Evolutionary conservation across 805 yeast genomes (phyloP).

Genomic region (Gaillardinia entomophila): DNA sequence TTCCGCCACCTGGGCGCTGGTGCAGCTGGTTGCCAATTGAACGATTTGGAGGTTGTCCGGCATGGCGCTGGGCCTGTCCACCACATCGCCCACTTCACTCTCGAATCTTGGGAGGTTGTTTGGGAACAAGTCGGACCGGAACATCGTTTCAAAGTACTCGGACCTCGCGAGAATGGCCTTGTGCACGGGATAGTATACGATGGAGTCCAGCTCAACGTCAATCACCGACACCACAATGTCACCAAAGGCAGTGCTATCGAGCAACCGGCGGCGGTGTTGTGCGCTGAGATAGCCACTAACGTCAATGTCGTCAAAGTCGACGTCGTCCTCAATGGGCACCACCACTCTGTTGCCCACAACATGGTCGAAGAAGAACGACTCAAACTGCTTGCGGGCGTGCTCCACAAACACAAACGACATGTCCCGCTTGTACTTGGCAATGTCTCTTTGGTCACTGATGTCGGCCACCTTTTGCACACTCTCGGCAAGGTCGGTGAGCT

Average conservation of each 20-base stretch:
- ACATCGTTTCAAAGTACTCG: slow-evolving; percentile 61
- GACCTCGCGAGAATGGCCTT: slow-evolving; percentile 55
- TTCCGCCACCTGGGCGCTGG: slow-evolving; percentile 35
- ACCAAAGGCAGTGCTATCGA: slow-evolving; percentile 25
- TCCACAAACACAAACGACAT: slow-evolving; percentile 27
- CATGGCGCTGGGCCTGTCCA: slow-evolving; percentile 2
- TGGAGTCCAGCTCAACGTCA: slow-evolving; percentile 17
- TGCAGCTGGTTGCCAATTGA: slow-evolving; percentile 7
- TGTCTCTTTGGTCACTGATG: slow-evolving; percentile 13
- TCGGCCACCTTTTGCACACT: slow-evolving; percentile 23
- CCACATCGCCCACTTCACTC: slow-evolving; percentile 12
- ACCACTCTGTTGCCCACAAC: slow-evolving; percentile 15
- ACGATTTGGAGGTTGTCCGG: slow-evolving; percentile 8
- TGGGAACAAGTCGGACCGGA: slow-evolving; percentile 38
- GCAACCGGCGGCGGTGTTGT: slow-evolving; percentile 15
- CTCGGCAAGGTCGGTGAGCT: slow-evolving; percentile 30
- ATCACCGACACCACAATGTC: slow-evolving; percentile 43
- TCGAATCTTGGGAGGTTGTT: too few species aligned
- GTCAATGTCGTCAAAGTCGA: slow-evolving; percentile 27
- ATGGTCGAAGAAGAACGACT: slow-evolving; percentile 16
- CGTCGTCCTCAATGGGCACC: slow-evolving; percentile 11
- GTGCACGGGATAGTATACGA: slow-evolving; percentile 55
- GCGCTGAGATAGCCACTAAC: slow-evolving; percentile 9
- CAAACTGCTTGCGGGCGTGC: slow-evolving; percentile 28
- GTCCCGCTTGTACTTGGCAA: slow-evolving; percentile 25